Percentiles rank a stretch among this genome's conserved stretches.
These are phyloP conservation scores for Capronia americana DNA, from an alignment of 2,329 filamentous ascomycete genomes.

Conservation along the genomic window DNA sequence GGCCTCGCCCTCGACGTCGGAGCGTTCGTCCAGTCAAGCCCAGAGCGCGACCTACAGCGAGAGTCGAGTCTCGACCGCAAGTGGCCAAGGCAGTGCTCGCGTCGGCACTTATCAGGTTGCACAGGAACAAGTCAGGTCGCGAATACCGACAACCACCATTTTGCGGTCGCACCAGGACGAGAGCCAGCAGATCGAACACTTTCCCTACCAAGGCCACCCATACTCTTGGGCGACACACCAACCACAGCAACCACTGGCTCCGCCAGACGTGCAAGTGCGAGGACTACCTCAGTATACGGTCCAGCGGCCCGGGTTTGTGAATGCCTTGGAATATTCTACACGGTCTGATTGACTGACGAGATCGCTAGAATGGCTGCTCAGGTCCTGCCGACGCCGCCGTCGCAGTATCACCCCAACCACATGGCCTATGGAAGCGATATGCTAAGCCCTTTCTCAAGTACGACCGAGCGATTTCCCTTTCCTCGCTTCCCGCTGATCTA, in stretches of 20 bases:
- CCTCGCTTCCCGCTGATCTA: slow-evolving; percentile 19
- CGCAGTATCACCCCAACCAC: slow-evolving; percentile 24
- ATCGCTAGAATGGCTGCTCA: slow-evolving; percentile 35
- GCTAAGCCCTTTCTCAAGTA: slow-evolving; percentile 22
- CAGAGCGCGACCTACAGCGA: slow-evolving; percentile 27
- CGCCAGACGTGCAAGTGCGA: slow-evolving; percentile 12
- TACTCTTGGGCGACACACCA: slow-evolving; percentile 22
- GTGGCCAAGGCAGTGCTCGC: slow-evolving; percentile 23
- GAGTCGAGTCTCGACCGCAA: slow-evolving; percentile 23
- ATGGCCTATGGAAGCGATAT: slow-evolving; percentile 29
- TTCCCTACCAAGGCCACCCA: slow-evolving; percentile 20
- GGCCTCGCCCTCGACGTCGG: slow-evolving; percentile 24
- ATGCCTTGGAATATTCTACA: background rate
- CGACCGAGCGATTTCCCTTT: background rate
- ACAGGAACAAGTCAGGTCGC: slow-evolving; percentile 21
- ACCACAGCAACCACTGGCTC: slow-evolving; percentile 15
- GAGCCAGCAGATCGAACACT: slow-evolving; percentile 5
- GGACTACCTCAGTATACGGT: slow-evolving; percentile 22
- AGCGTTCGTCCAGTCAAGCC: slow-evolving; percentile 24
- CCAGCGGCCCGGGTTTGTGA: slow-evolving; percentile 31
- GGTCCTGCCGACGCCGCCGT: slow-evolving; percentile 27
- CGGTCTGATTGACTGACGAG: slow-evolving; percentile 10
- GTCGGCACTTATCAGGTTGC: slow-evolving; percentile 15
- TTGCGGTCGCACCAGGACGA: slow-evolving; percentile 25
- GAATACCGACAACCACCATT: slow-evolving; percentile 10